Conservation (phyloP, 2,329 filamentous ascomycete species). For the Fusarium sublunatum region DNA sequence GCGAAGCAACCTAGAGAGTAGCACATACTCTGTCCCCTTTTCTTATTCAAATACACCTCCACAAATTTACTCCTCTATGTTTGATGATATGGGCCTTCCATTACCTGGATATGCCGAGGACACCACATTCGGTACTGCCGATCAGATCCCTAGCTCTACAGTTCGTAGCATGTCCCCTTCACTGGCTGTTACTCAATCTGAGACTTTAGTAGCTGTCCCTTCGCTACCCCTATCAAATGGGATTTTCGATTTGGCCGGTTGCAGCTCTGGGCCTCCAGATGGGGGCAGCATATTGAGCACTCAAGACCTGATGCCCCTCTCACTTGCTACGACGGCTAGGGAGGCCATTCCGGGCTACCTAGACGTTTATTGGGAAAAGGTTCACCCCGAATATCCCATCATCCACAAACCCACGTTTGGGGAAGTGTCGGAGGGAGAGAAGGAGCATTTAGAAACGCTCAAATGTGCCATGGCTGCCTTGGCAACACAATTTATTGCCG, state of each 20-base stretch:
- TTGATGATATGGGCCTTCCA: conserved; percentile 49
- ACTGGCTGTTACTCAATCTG: conserved; percentile 59
- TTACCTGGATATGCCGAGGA: conserved; percentile 54
- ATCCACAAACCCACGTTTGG: conserved; percentile 62
- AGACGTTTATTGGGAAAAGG: conserved; percentile 64
- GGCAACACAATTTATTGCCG: conserved; percentile 62
- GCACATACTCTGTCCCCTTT: conserved; percentile 45
- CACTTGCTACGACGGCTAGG: conserved; percentile 54
- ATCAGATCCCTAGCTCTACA: conserved; percentile 55
- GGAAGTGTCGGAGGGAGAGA: conserved; percentile 44
- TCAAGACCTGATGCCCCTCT: conserved; percentile 44
- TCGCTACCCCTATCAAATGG: conserved; percentile 53
- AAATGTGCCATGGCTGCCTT: conserved; percentile 68
- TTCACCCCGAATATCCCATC: conserved; percentile 61
- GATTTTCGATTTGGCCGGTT: conserved; percentile 51
- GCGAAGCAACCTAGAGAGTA: conserved; percentile 35
- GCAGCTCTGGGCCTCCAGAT: conserved; percentile 57
- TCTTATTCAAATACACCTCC: conserved; percentile 47
- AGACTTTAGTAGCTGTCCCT: conserved; percentile 61
- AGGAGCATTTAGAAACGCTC: conserved; percentile 57
- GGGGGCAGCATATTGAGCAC: conserved; percentile 51
- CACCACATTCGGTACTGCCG: conserved; percentile 50
- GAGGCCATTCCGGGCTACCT: conserved; percentile 63
- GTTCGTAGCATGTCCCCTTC: conserved; percentile 64
- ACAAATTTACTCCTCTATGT: conserved; percentile 50